Base-by-base conservation (phyloP, 2,329 filamentous ascomycete genomes). In the Hypoxylon sp. region DNA sequence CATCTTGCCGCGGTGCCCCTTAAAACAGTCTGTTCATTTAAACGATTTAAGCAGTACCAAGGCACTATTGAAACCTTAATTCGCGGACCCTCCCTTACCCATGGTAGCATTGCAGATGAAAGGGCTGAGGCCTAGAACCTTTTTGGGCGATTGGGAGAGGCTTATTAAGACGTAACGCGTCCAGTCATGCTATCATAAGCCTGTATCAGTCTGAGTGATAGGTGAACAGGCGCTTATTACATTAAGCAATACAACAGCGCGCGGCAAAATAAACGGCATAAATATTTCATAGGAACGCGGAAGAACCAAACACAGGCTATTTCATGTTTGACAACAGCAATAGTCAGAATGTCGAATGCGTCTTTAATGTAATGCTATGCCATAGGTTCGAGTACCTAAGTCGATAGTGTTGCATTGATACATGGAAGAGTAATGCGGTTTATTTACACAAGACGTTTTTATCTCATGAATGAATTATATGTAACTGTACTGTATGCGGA, bases 21-120 rank as follows among this genome's bases (percentile, higher is more conserved):
- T 41, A 41, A 41, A 41, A 41, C 37, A 41, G 37, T 21, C 3
- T 21, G 16, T 19, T 41, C 37, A 71, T 69, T 69, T 59, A 71
- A 69, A 27, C 54, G 39, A 60, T 59, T 56, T 41, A 48, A 50
- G 23, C 47, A 39, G 61, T 34, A 54, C 41, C 34, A 61, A 62
- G 41, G 43, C 52, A 48, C 51, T 25, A 45, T 59, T n/a, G 47
- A 60, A 63, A 67, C 63, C 63, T 65, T 69, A 61, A 69, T 69
- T 61, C 61, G 63, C 60, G 61, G 56, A n/a, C 56, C 45, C 47
- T 57, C 51, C 60, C 54, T 55, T 58, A 50, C 57, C 58, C 52
- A 63, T 39, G 59, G 68, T 70, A 59, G 61, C 65, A 69, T 69
- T 64, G 67, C 65, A 68, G 61, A 54, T 52, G 55, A 46, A 29